Evolutionary conservation across 2,329 filamentous ascomycete species (phyloP).

Genomic region (Alternaria conjuncta): DNA sequence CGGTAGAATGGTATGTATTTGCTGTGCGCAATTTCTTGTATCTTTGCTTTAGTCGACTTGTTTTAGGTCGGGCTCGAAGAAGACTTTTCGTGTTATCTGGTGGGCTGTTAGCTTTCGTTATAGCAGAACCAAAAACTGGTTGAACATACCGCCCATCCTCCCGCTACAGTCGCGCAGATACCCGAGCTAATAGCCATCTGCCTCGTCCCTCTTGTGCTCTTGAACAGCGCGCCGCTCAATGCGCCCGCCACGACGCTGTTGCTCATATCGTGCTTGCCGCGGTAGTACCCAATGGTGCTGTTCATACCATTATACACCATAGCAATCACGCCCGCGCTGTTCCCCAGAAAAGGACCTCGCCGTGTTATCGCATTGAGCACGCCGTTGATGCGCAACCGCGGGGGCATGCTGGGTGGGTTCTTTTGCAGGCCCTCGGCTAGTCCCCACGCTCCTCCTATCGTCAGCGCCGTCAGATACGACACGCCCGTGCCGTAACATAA

Average conservation of each 20-base stretch:
- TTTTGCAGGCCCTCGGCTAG: constrained; percentile 85
- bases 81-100: constrained; percentile 37
- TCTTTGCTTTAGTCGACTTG: constrained; percentile 1
- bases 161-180: constrained; percentile 85
- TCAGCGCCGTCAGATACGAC: constrained; percentile 87
- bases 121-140: background rate
- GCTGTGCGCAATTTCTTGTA: background rate
- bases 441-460: constrained; percentile 89
- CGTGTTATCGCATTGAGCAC: constrained; percentile 94
- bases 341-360: constrained; percentile 92
- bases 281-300: constrained; percentile 48
- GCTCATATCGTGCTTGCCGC: constrained; percentile 68
- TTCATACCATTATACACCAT: constrained; percentile 88
- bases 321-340: constrained; percentile 93
- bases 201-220: constrained; percentile 87
- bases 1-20: background rate
- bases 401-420: constrained; percentile 72
- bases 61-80: constrained; percentile 31
- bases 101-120: background rate
- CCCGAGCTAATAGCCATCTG: constrained; percentile 95
- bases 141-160: constrained; percentile 77
- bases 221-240: constrained; percentile 92
- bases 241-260: constrained; percentile 88
- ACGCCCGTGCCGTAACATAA: constrained; percentile 96
- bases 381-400: constrained; percentile 91